Percentiles rank a stretch among this genome's conserved stretches.
These are phyloP conservation scores for Aspergillus diversus DNA, from an alignment of 495 filamentous ascomycete genomes.

Conservation along the genomic window DNA sequence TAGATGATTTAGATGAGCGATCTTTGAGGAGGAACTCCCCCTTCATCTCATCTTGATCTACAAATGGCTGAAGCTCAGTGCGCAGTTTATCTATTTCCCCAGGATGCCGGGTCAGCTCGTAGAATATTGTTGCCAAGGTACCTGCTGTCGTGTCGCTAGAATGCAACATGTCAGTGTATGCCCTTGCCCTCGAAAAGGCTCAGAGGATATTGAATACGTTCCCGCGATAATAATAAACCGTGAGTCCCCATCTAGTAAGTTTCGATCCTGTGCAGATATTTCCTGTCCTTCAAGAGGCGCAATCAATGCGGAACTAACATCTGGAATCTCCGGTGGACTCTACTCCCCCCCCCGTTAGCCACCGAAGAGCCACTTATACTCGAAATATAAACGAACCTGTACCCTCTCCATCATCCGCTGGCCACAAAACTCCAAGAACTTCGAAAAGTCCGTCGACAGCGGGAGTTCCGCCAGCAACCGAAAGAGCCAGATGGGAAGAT, in stretches of 20 bases:
- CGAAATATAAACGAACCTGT: not conserved
- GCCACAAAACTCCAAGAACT: conserved; percentile 28
- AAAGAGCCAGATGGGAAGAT: conserved; percentile 40
- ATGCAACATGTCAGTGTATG: not conserved
- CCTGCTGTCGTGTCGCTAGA: conserved; percentile 59
- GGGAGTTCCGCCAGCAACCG: conserved; percentile 33
- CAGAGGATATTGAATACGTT: conserved; percentile 4
- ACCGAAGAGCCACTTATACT: not conserved
- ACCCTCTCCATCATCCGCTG: conserved; percentile 19
- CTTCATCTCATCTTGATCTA: conserved; percentile 4
- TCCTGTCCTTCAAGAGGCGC: conserved; percentile 26
- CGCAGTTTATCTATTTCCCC: conserved; percentile 36
- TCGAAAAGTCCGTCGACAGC: conserved; percentile 37
- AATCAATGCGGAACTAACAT: conserved; percentile 39
- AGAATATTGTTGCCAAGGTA: conserved; percentile 50
- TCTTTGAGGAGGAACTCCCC: conserved; percentile 25
- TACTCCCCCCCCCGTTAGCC: conserved; percentile 15
- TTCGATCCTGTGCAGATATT: conserved; percentile 26
- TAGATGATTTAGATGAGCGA: conserved; percentile 38
- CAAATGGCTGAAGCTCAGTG: conserved; percentile 16
- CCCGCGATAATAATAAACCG: conserved; percentile 38
- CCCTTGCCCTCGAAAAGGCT: too few species aligned
- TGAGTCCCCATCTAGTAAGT: conserved; percentile 37
- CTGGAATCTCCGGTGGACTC: conserved; percentile 32
- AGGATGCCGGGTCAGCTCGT: conserved; percentile 49